Base-by-base conservation (phyloP, 1,284 basidiomycete species). In the Irpex sp. region DNA sequence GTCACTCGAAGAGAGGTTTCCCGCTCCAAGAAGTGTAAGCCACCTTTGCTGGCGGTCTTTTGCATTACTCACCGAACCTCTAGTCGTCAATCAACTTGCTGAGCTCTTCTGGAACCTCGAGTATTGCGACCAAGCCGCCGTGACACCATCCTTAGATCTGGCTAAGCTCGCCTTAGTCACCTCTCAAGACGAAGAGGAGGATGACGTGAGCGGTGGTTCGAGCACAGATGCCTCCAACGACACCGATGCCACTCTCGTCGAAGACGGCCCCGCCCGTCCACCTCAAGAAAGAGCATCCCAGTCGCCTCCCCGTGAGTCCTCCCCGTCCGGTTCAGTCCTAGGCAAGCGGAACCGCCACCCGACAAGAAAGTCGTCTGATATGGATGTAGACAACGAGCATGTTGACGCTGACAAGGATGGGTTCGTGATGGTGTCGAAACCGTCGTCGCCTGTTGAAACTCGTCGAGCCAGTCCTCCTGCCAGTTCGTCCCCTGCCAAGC, bases 91-190 rank as follows among this genome's bases (percentile, higher is more conserved):
- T 59, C 89, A 91, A 60, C 83, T 97, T 4, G 89, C 90, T 5
- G 82, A 84, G 17, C 81, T 97, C 4, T 97, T 96, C 77, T 83
- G 81, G 74, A 82, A 90, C 61, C 82, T 97, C 61, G 90, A 94
- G 68, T 85, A 85, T 63, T 83, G 83, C 62, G 83, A 88, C 46
- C 76, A 79, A 1, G 74, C 86, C 5, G 83, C 94, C 5, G 87
- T 97, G 26, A 93, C 92, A 0, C 94, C 94, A 0, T 87, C 89
- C 4, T 78, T 94, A 54, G 93, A 96, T 69, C 82, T 97, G 9
- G 95, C 95, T 6, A 95, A 96, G 71, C 83, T 97, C n/a, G 95
- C 95, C 0, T 82, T 97, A 15, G 90, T 97, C 17, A 94, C 94
- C 2, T 91, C 93, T 2, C 87, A 92, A 69, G 93, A 95, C 66